Evolutionary conservation across 2,329 filamentous ascomycete genomes (phyloP).

Genomic region (Dactylella cylindrospora): DNA sequence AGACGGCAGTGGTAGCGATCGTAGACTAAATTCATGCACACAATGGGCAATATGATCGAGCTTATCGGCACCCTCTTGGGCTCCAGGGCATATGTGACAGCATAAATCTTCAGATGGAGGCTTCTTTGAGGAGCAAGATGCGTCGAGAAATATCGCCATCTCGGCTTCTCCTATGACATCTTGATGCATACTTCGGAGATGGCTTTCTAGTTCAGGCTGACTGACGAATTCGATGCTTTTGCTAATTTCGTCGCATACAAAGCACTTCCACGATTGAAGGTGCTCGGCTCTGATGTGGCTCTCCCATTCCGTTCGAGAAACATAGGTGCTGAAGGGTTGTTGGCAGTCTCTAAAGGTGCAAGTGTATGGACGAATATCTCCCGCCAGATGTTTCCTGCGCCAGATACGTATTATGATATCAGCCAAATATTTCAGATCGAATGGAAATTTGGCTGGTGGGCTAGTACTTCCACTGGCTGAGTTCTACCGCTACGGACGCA

Average conservation of each 20-base stretch:
- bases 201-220: slow-evolving; percentile 12
- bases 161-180: slow-evolving; percentile 19
- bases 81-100: slow-evolving; percentile 22
- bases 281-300: slow-evolving; percentile 34
- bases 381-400: slow-evolving; percentile 34
- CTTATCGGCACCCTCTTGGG: slow-evolving; percentile 11
- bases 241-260: slow-evolving; percentile 15
- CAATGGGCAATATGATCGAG: slow-evolving; percentile 36
- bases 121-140: slow-evolving; percentile 24
- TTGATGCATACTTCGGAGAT: slow-evolving; percentile 6
- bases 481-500: slow-evolving; percentile 1
- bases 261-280: slow-evolving; percentile 20
- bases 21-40: slow-evolving; percentile 33
- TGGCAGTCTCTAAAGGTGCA: slow-evolving; percentile 20
- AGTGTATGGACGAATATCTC: slow-evolving; percentile 33
- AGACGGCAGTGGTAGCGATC: slow-evolving; percentile 16
- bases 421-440: background rate
- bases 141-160: slow-evolving; percentile 30
- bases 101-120: slow-evolving; percentile 2
- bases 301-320: slow-evolving; percentile 29
- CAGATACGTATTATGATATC: background rate
- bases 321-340: slow-evolving; percentile 21
- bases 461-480: slow-evolving; percentile 33
- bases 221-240: slow-evolving; percentile 8
- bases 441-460: background rate